phyloP scores from a whole-genome alignment of 495 filamentous ascomycete genomes.

The Neurospora sublineolata region DNA sequence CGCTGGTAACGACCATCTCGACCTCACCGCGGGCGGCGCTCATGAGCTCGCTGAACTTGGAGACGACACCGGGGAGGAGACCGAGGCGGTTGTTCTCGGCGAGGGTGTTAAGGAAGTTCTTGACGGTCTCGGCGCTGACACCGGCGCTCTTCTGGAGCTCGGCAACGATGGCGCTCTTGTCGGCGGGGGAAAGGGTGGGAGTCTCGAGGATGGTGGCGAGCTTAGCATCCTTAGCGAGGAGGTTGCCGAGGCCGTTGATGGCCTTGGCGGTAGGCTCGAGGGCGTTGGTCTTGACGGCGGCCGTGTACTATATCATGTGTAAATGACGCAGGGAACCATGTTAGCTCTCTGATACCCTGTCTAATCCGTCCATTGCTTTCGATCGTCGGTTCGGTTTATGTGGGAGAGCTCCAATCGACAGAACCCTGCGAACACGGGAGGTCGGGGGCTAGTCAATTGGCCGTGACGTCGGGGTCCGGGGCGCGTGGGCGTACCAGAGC shows the following conservation, averaged over 20 bases:
- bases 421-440: neutral
- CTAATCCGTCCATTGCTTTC: neutral
- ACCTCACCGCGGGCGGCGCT: constrained; percentile 83
- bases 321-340: constrained; percentile 25
- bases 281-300: constrained; percentile 70
- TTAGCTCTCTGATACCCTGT: constrained; percentile 2
- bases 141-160: constrained; percentile 75
- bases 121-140: constrained; percentile 62
- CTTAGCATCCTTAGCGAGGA: constrained; percentile 71
- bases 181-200: constrained; percentile 60
- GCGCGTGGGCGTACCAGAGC: constrained; percentile 65
- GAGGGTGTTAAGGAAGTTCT: constrained; percentile 82
- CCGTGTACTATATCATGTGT: constrained; percentile 62
- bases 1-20: constrained; percentile 80
- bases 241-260: constrained; percentile 54
- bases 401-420: neutral
- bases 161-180: constrained; percentile 73
- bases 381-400: neutral
- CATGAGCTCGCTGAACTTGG: constrained; percentile 82
- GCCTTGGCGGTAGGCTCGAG: constrained; percentile 75
- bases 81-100: constrained; percentile 94
- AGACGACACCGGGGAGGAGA: constrained; percentile 65
- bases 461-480: constrained; percentile 1
- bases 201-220: constrained; percentile 62
- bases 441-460: constrained; percentile 5